Conservation (phyloP, 768 basidiomycete species). For the Termitomyces sp. region DNA sequence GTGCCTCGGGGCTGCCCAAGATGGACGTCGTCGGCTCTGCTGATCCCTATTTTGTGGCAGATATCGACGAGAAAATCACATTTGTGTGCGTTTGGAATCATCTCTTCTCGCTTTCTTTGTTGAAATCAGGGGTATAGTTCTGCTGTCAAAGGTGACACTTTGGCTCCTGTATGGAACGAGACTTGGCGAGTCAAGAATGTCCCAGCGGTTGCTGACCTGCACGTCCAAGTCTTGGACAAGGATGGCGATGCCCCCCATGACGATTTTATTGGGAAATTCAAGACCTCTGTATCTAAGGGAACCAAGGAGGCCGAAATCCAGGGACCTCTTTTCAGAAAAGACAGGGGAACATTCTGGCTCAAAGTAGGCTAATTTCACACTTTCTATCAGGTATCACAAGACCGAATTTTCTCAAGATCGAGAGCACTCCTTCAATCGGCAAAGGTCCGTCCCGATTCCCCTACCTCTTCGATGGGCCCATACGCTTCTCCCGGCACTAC, state of each 20-base stretch:
- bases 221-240: conserved; percentile 65
- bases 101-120: background rate
- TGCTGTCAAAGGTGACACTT: conserved; percentile 50
- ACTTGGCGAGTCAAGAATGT: conserved; percentile 71
- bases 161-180: conserved; percentile 73
- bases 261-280: conserved; percentile 61
- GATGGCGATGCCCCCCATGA: conserved; percentile 53
- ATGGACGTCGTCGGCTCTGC: conserved; percentile 61
- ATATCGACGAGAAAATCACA: conserved; percentile 55
- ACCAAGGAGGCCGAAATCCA: conserved; percentile 62
- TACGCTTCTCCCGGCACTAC: conserved; percentile 65
- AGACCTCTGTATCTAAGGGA: conserved; percentile 46
- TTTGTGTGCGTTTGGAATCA: conserved; percentile 49
- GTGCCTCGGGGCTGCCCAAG: conserved; percentile 62
- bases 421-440: conserved; percentile 40
- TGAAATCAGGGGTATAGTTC: conserved; percentile 38
- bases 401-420: conserved; percentile 37
- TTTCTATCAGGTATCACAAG: background rate
- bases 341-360: conserved; percentile 62
- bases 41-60: conserved; percentile 72
- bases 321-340: conserved; percentile 41
- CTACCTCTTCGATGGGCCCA: conserved; percentile 70
- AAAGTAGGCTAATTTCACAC: conserved; percentile 38
- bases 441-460: conserved; percentile 34
- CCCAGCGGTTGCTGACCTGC: conserved; percentile 52